Base-by-base conservation (phyloP, 2,329 filamentous ascomycete species). In the Paecilomyces sp. region DNA sequence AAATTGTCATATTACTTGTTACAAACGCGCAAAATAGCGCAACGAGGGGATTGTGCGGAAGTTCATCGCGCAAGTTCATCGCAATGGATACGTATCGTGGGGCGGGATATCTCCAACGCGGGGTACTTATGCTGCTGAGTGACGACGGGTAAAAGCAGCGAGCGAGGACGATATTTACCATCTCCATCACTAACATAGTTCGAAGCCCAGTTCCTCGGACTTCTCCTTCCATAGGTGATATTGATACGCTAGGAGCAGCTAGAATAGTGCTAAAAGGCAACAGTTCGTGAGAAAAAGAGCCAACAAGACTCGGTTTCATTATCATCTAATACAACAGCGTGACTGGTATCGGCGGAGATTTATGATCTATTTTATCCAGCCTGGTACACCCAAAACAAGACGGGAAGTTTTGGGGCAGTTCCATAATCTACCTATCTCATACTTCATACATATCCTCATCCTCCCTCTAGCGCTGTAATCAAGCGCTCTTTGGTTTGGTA, bases 401-500 rank as follows among this genome's bases (percentile, higher is more conserved):
- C 7, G 15, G 15, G 15, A 15, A 47, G 8, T 9, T 8, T 47
- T 47, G 7, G 41, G 41, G 4, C 41, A 47, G 41, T 18, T 22
- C n/a, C n/a, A 18, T n/a, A 15, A 5, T 47, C n/a, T 47, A n/a
- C 41, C n/a, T 18, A 47, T 47, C n/a, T 47, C 18, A 18, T 47
- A 47, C n/a, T 7, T 22, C 13, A 47, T 47, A 47, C 41, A 47
- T 47, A 5, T 47, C 7, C 41, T 47, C n/a, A 47, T 3, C n/a
- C 41, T 47, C n/a, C 6, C 41, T 47, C 41, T 47, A 53, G 22
- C 13, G n/a, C 3, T 47, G n/a, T 22, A 22, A 55, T 63, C 51
- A 76, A 55, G 73, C 71, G 56, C 64, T 67, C 65, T 76, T 77
- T 34, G 72, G 70, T 66, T 74, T 77, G 31, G 64, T 63, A 15